A percentile compares a stretch with the other conserved stretches of the same genome.
Conservation (phyloP, 495 filamentous ascomycete genomes). For the Trichoderma reesei region DNA sequence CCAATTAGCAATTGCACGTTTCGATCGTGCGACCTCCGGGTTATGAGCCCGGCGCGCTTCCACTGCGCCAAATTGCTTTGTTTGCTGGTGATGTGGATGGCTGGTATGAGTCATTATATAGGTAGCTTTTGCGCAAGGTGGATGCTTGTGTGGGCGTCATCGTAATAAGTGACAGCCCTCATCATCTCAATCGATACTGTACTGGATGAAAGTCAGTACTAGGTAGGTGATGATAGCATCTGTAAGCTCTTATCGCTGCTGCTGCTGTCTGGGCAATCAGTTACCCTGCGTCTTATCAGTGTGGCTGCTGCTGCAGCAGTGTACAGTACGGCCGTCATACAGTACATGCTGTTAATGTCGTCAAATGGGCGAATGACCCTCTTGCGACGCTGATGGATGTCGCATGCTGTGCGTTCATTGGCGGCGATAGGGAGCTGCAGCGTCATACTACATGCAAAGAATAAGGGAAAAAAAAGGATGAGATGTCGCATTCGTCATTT, state of each 20-base stretch:
- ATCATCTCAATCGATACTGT: neutral
- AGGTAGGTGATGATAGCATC: too few relatives aligned
- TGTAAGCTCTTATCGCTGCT: too few relatives aligned
- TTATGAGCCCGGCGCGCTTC: slow-evolving; percentile 9
- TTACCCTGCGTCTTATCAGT: neutral
- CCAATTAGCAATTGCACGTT: slow-evolving; percentile 8
- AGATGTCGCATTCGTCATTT: slow-evolving; percentile 5
- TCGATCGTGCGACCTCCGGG: slow-evolving; percentile 9
- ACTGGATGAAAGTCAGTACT: too few relatives aligned
- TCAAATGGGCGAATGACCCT: neutral
- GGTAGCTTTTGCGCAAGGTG: neutral
- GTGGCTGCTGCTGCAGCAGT: neutral
- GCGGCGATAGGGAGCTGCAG: neutral
- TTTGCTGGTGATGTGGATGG: neutral
- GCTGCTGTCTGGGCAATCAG: neutral
- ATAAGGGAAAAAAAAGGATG: neutral
- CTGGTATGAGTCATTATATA: neutral
- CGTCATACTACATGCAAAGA: neutral
- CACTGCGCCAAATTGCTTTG: slow-evolving; percentile 9
- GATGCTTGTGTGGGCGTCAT: neutral
- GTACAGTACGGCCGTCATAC: too few relatives aligned
- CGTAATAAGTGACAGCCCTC: neutral
- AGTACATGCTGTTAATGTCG: neutral
- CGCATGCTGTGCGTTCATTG: slow-evolving; percentile 1
- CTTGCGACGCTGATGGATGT: neutral